phyloP scores from a whole-genome alignment of 1,139 yeast genomes.

The Groenewaldozyma auringiensis region DNA sequence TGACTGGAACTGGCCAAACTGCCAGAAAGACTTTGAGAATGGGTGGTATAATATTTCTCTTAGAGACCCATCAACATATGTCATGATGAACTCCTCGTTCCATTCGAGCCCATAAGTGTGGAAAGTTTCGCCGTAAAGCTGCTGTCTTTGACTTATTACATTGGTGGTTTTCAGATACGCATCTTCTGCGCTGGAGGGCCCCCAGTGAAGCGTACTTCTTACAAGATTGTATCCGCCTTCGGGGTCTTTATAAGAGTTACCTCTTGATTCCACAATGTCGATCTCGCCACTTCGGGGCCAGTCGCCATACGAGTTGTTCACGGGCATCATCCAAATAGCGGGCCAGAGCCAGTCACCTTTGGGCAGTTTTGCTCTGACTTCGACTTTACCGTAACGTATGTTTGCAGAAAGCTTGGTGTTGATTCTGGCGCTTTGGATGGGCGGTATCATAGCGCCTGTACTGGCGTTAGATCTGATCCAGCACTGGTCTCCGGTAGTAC shows the following conservation, averaged over 20 bases:
- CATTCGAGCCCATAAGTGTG: neutral
- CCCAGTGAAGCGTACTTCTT: neutral
- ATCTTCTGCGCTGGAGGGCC: neutral
- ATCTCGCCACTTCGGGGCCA: neutral
- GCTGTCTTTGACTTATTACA: neutral
- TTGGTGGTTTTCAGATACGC: neutral
- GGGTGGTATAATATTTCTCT: no score
- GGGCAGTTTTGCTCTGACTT: neutral
- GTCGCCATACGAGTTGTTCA: neutral
- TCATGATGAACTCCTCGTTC: neutral
- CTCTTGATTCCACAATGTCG: neutral
- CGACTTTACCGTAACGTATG: neutral
- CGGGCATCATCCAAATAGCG: neutral
- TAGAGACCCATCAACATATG: no score
- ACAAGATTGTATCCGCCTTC: neutral
- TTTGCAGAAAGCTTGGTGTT: neutral
- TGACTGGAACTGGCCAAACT: no score
- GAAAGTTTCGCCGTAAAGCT: neutral
- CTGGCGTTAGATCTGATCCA: neutral
- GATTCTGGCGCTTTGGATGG: neutral
- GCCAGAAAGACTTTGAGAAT: no score
- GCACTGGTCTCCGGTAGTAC: neutral
- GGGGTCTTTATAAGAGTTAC: neutral
- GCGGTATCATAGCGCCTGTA: neutral
- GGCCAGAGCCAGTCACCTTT: neutral